Percentiles rank a stretch among this genome's conserved stretches.
These are phyloP conservation scores for Tetracladium setigerum DNA, from an alignment of 495 filamentous ascomycete species.

Conservation along the genomic window DNA sequence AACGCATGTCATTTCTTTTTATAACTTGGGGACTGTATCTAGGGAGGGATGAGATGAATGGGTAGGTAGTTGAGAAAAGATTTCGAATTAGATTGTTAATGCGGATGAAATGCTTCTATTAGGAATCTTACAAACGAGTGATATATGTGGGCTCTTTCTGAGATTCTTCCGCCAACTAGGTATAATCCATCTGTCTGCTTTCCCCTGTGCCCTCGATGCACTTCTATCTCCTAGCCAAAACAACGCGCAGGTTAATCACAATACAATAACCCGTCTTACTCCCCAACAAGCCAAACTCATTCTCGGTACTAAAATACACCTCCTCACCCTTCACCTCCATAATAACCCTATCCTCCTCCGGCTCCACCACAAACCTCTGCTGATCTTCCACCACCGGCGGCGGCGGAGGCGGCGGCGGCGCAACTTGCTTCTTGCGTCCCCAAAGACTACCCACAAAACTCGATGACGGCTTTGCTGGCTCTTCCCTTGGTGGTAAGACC, in stretches of 20 bases:
- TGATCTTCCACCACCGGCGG: neutral
- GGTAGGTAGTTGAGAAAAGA: too few relatives aligned
- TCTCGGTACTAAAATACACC: slow-evolving; percentile 43
- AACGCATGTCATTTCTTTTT: too few relatives aligned
- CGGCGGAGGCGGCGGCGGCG: slow-evolving; percentile 5
- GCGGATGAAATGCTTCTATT: too few relatives aligned
- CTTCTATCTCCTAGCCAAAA: neutral
- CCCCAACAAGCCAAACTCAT: slow-evolving; percentile 44
- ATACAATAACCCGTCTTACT: slow-evolving; percentile 41
- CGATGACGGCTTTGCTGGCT: slow-evolving; percentile 3
- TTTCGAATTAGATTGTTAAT: too few relatives aligned
- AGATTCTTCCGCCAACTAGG: too few relatives aligned
- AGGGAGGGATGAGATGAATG: too few relatives aligned
- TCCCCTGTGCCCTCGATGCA: too few relatives aligned
- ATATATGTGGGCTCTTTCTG: too few relatives aligned
- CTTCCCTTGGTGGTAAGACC: slow-evolving; percentile 8
- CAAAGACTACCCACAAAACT: slow-evolving; percentile 3
- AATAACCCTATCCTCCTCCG: slow-evolving; percentile 17
- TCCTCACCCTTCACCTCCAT: slow-evolving; percentile 41
- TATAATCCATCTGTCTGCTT: too few relatives aligned
- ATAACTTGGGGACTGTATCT: too few relatives aligned
- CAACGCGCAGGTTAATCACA: slow-evolving; percentile 29
- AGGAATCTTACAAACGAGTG: too few relatives aligned
- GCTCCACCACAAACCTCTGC: slow-evolving; percentile 4
- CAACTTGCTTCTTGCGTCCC: slow-evolving; percentile 14